Conservation (phyloP, 2,329 filamentous ascomycete genomes). For the Aspergillus aculeatus region DNA sequence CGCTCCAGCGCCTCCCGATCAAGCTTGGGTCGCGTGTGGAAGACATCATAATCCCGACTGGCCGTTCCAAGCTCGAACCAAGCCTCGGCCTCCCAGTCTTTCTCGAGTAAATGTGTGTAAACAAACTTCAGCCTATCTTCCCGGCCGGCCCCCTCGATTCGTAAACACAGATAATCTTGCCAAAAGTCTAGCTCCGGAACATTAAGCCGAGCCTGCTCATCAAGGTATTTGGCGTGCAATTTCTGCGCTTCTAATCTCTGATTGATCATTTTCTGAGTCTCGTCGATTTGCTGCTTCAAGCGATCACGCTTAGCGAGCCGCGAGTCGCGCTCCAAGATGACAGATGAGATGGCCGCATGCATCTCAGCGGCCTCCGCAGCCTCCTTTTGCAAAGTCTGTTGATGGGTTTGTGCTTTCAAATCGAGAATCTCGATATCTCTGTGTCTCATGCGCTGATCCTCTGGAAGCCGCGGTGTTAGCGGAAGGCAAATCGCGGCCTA, state of each 20-base stretch:
- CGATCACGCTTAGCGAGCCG: conserved; percentile 56
- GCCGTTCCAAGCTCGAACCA: conserved; percentile 90
- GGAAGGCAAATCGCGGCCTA: background rate
- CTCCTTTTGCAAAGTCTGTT: conserved; percentile 58
- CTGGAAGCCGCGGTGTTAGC: conserved; percentile 47
- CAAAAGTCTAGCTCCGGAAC: conserved; percentile 93
- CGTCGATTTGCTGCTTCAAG: conserved; percentile 55
- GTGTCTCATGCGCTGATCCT: conserved; percentile 87
- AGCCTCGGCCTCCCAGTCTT: conserved; percentile 82
- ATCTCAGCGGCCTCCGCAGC: conserved; percentile 62
- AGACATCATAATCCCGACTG: conserved; percentile 79
- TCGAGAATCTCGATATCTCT: conserved; percentile 77
- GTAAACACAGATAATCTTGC: conserved; percentile 83
- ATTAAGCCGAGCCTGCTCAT: conserved; percentile 83
- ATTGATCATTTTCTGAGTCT: conserved; percentile 48
- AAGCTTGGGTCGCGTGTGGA: conserved; percentile 70
- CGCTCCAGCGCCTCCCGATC: conserved; percentile 55
- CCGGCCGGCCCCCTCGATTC: conserved; percentile 83
- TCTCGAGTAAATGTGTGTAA: conserved; percentile 82
- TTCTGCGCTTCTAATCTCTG: conserved; percentile 48
- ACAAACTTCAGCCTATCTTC: conserved; percentile 87
- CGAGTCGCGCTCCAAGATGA: conserved; percentile 56
- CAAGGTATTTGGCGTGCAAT: conserved; percentile 65
- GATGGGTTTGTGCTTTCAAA: conserved; percentile 56
- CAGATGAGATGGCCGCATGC: conserved; percentile 57